phyloP scores from a whole-genome alignment of 2,329 filamentous ascomycete genomes.

The Leptodontidium sp. region DNA sequence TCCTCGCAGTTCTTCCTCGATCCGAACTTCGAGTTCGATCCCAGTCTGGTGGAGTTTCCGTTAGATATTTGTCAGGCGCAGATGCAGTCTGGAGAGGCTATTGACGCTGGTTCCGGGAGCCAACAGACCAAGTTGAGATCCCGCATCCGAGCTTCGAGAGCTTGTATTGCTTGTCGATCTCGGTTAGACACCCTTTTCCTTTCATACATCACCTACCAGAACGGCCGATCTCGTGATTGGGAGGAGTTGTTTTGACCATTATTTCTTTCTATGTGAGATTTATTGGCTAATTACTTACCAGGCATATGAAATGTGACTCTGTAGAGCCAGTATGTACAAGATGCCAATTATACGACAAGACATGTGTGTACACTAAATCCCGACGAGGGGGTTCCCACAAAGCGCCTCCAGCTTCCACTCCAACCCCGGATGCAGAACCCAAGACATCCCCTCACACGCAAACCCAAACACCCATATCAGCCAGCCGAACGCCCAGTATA shows the following conservation, averaged over 20 bases:
- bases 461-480: conserved; percentile 1
- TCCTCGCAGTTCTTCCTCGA: conserved; percentile 16
- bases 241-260: not conserved
- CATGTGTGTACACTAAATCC: conserved; percentile 60
- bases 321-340: conserved; percentile 56
- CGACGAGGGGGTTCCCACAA: conserved; percentile 52
- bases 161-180: conserved; percentile 60
- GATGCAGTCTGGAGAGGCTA: conserved; percentile 1
- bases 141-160: conserved; percentile 48
- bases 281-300: conserved; percentile 18
- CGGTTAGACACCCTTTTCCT: not conserved
- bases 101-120: not conserved
- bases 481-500: not conserved
- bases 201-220: not conserved
- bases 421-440: not conserved
- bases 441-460: conserved; percentile 7
- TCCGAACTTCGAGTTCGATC: conserved; percentile 13
- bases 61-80: conserved; percentile 13
- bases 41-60: conserved; percentile 6
- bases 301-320: conserved; percentile 62
- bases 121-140: conserved; percentile 25
- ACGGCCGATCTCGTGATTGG: not conserved
- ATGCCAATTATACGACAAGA: conserved; percentile 53
- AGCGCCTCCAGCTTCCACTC: not conserved
- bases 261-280: not conserved